Evolutionary conservation across 2,329 filamentous ascomycete species (phyloP), one percentile per base, ranked within the genome.

Genomic region (Epichloe gansuensis): DNA sequence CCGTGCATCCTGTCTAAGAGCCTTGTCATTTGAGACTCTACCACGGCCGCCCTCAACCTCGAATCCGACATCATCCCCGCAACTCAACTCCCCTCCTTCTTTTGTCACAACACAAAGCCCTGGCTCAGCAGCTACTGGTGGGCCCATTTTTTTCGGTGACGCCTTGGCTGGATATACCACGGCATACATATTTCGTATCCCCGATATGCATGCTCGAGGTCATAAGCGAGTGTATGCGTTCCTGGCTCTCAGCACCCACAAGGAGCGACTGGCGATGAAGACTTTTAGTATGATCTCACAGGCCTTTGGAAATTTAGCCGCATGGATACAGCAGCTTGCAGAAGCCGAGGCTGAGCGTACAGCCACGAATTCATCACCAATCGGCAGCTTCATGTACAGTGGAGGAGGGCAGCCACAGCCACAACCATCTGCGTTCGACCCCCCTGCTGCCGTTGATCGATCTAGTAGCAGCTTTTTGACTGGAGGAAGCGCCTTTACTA

Each of bases 191-290:
- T 85, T 85, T 61, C 81, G 82, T 27, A 82, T 85, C 42, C 78
- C 81, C 6, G 82, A 85, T 61, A 71, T 83, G 38, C 81, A 83
- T 56, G 82, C 82, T 13, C 78, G 82, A 12, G 82, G 82, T 4
- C 78, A 83, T 58, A 81, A 82, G 64, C 76, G 82, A n/a, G 78
- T 84, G 12, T 85, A 85, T 60, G 82, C 82, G 11, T 80, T 85
- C 54, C 65, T 85, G 53, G 80, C 81, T 2, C 73, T 85, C 46
- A 82, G 75, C 63, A 84, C 80, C 11, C 78, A 84, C 64, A 77
- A 78, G 49, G 81, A 85, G 64, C 74, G 79, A 13, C 67, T 80
- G 13, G 80, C 80, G 44, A 82, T 85, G 76, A 81, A 82, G 63
- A 75, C 79, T 0, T 85, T 84, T 61, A 75, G 76, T 39, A 78